Evolutionary conservation across 805 yeast genomes (phyloP), one percentile per base, ranked within the genome.

Genomic region (Candida awuae): DNA sequence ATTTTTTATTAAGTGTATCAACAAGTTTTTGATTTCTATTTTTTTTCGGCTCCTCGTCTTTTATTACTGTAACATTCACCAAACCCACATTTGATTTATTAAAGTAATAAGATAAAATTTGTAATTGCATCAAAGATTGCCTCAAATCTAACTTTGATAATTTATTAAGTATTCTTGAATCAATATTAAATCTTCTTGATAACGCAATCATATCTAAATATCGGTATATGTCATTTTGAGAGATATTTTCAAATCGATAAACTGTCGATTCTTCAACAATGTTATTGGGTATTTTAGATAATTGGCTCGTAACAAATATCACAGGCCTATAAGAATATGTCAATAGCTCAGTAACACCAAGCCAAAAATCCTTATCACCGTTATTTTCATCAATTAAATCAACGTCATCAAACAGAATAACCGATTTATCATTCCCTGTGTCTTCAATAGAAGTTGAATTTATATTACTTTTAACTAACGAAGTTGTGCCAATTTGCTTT

Each of bases 381-480:
- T 73, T 76, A 29, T 71, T 75, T 38, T 76, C 85, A 51, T 81
- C 85, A 15, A 88, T 56, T 9, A 84, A 65, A 54, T 90, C 95
- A 29, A 84, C 88, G 51, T 90, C 96, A 49, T 88, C 95, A 41
- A 90, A 67, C 25, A 92, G 58, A 4, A 92, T 78, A 6, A 86
- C 63, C 7, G 90, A 87, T 42, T 75, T 69, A 32, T 50, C 50
- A 16, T 36, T 29, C n/a, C n/a, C n/a, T n/a, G n/a, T n/a, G n/a
- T n/a, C n/a, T 12, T 42, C 49, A 16, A 12, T 10, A 4, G 4
- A 8, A 6, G 23, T 64, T 6, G 30, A 10, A 15, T 21, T 64
- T n/a, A n/a, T n/a, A n/a, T n/a, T n/a, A n/a, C n/a, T n/a, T 46
- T 80, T 84, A 2, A 90, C 88, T 34, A 82, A 63, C 43, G 85